Percentiles rank a stretch among this genome's conserved stretches.
phyloP scores from a whole-genome alignment of 1,139 yeast genomes.

The Saccharomyces hybrid region DNA sequence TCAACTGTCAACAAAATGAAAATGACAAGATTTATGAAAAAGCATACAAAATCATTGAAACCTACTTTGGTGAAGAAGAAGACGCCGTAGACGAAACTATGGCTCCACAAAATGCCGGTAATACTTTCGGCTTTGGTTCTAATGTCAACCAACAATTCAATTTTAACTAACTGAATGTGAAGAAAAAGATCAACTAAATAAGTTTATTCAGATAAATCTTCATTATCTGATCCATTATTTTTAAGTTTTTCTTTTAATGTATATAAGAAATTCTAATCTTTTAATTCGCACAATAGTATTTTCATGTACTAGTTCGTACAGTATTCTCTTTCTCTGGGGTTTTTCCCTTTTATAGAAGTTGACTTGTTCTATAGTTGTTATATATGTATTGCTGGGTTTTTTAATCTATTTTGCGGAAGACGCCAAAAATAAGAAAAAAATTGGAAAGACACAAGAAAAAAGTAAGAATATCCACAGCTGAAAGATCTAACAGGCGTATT shows the following conservation, averaged over 20 bases:
- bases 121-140: slow-evolving; percentile 82
- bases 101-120: slow-evolving; percentile 78
- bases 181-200: neutral
- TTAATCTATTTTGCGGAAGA: neutral
- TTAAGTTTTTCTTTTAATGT: neutral
- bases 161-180: slow-evolving; percentile 24
- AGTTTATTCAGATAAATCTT: neutral
- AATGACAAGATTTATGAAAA: slow-evolving; percentile 89
- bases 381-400: neutral
- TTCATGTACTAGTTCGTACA: neutral
- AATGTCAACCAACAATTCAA: slow-evolving; percentile 33
- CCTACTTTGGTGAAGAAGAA: slow-evolving; percentile 79
- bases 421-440: neutral
- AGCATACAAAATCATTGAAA: slow-evolving; percentile 84
- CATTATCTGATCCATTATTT: neutral
- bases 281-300: neutral
- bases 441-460: neutral
- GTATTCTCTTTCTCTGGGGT: neutral
- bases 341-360: neutral
- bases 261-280: neutral
- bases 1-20: slow-evolving; percentile 84
- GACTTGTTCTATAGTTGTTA: too few species aligned
- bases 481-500: neutral
- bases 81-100: slow-evolving; percentile 72
- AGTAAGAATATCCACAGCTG: neutral